phyloP scores from a whole-genome alignment of 2,329 filamentous ascomycete species.

The Ramularia collo-cygni region DNA sequence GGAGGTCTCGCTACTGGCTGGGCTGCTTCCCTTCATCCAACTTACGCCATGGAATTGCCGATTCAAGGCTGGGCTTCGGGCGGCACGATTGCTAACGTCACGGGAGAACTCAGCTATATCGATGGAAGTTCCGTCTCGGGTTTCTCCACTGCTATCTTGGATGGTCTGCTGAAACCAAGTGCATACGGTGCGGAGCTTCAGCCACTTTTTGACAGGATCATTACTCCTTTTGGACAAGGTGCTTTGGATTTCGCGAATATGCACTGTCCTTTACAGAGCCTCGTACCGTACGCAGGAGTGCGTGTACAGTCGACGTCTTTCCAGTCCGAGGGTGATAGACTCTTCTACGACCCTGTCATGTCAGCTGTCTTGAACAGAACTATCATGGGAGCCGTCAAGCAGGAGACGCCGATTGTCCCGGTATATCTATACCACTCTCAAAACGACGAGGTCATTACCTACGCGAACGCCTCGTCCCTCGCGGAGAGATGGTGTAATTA shows the following conservation, averaged over 20 bases:
- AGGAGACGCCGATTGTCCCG: slow-evolving; percentile 23
- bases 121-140: slow-evolving; percentile 22
- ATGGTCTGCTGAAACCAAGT: slow-evolving; percentile 17
- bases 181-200: slow-evolving; percentile 21
- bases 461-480: slow-evolving; percentile 22
- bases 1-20: slow-evolving; percentile 47
- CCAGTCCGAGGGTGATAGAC: slow-evolving; percentile 18
- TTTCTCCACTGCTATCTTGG: slow-evolving; percentile 23
- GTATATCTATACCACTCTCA: slow-evolving; percentile 25
- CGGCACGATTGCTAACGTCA: slow-evolving; percentile 40
- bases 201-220: slow-evolving; percentile 14
- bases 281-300: slow-evolving; percentile 20
- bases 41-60: slow-evolving; percentile 48
- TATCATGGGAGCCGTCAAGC: slow-evolving; percentile 19
- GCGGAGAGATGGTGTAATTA: slow-evolving; percentile 23
- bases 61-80: slow-evolving; percentile 45
- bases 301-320: slow-evolving; percentile 13
- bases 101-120: slow-evolving; percentile 21
- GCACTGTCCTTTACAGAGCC: slow-evolving; percentile 18
- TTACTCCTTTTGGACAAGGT: slow-evolving; percentile 18
- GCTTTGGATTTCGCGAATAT: slow-evolving; percentile 14
- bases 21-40: slow-evolving; percentile 45
- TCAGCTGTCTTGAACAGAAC: slow-evolving; percentile 13
- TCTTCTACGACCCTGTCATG: slow-evolving; percentile 22
- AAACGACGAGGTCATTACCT: slow-evolving; percentile 27